Percentiles rank a stretch among this genome's conserved stretches.
These are phyloP conservation scores for Coniochaeta prunicola DNA, from an alignment of 2,329 filamentous ascomycete species.

Conservation along the genomic window DNA sequence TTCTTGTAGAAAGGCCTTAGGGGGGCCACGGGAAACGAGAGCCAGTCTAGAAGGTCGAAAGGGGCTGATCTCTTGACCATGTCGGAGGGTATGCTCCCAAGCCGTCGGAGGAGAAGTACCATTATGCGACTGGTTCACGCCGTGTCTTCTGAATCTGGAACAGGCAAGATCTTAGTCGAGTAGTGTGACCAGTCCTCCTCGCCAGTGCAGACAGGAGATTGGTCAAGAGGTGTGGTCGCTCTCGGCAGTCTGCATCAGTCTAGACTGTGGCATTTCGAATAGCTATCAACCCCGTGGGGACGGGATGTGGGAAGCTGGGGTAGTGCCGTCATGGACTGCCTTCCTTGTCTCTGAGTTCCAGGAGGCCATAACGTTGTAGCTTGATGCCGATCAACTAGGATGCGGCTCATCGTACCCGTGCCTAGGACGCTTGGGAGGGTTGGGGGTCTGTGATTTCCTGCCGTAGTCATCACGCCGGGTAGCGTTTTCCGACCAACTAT, in stretches of 20 bases:
- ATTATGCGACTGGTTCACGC: background rate
- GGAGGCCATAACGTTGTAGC: background rate
- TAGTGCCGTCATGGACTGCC: background rate
- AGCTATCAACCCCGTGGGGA: background rate
- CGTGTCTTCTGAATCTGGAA: background rate
- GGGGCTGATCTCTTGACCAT: background rate
- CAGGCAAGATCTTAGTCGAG: background rate
- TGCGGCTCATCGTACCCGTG: background rate
- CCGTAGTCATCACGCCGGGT: background rate
- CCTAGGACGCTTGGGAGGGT: background rate
- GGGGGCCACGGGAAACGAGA: background rate
- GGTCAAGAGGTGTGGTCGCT: background rate
- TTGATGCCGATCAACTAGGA: background rate
- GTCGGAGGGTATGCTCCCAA: background rate
- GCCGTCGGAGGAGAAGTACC: background rate
- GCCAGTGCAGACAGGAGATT: background rate
- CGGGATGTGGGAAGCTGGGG: background rate
- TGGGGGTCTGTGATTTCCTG: background rate
- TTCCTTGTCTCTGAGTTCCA: background rate
- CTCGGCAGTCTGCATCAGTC: background rate
- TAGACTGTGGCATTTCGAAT: background rate
- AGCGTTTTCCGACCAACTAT: background rate
- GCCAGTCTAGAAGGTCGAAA: background rate
- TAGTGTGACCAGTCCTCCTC: background rate
- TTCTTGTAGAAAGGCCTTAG: background rate